A percentile compares a stretch with the other conserved stretches of the same genome.
Evolutionary conservation across 495 filamentous ascomycete genomes (phyloP).

Genomic region (Penicillium cataractarum): DNA sequence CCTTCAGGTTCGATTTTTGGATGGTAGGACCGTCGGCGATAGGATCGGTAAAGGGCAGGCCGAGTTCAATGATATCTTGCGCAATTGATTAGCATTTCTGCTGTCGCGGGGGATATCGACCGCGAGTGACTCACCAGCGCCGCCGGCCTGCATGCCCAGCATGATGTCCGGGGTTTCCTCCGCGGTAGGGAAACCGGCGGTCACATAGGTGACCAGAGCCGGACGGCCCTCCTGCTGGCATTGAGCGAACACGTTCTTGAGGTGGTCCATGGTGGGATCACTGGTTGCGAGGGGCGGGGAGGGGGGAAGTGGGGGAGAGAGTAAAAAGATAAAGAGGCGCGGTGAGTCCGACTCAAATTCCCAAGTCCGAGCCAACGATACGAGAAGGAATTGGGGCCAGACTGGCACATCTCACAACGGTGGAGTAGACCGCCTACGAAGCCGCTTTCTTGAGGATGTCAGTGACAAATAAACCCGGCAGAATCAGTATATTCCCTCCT

Average conservation of each 20-base stretch:
- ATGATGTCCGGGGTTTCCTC: slow-evolving; percentile 81
- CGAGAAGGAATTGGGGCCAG: too few relatives aligned
- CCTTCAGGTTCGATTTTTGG: slow-evolving; percentile 86
- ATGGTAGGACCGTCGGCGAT: slow-evolving; percentile 96
- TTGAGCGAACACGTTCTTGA: slow-evolving; percentile 84
- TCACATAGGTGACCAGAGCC: slow-evolving; percentile 93
- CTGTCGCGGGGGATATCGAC: background rate
- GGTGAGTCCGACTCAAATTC: too few relatives aligned
- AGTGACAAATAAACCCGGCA: too few relatives aligned
- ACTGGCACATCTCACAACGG: too few relatives aligned
- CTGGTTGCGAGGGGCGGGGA: slow-evolving; percentile 3
- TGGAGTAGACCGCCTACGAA: too few relatives aligned
- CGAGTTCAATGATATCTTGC: slow-evolving; percentile 51
- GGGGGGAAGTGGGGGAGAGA: slow-evolving; percentile 9
- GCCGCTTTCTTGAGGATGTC: too few relatives aligned
- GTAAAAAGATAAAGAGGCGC: slow-evolving; percentile 19
- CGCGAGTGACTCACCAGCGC: slow-evolving; percentile 66
- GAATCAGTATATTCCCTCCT: too few relatives aligned
- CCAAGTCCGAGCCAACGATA: too few relatives aligned
- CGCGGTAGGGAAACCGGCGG: slow-evolving; percentile 84
- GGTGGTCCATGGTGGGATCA: slow-evolving; percentile 63
- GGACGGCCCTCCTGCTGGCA: slow-evolving; percentile 71
- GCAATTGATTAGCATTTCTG: slow-evolving; percentile 4
- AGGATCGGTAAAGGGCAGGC: slow-evolving; percentile 95
- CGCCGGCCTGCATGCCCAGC: slow-evolving; percentile 87